Evolutionary conservation across 306 rosid species (phyloP).

Genomic region (Cucumis melo): DNA sequence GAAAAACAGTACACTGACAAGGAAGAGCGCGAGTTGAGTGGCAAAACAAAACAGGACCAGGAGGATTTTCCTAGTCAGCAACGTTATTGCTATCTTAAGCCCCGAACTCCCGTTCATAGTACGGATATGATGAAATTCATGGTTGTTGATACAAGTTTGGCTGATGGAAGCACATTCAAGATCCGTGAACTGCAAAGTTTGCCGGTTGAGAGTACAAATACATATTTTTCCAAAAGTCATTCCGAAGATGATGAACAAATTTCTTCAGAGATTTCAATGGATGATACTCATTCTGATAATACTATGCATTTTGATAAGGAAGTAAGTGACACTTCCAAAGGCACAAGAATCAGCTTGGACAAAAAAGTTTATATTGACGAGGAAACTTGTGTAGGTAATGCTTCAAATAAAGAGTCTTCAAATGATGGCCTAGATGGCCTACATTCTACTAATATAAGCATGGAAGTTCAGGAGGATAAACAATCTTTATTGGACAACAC

Average conservation of each 20-base stretch:
- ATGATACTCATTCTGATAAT: slow-evolving; percentile 29
- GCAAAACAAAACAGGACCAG: slow-evolving; percentile 1
- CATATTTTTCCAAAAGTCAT: slow-evolving; percentile 22
- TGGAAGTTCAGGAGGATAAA: neutral
- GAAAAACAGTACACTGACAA: slow-evolving; percentile 34
- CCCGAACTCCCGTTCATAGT: slow-evolving; percentile 39
- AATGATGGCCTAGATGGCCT: slow-evolving; percentile 14
- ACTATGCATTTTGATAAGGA: slow-evolving; percentile 22
- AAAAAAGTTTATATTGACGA: slow-evolving; percentile 14
- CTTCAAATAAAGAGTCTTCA: slow-evolving; percentile 18
- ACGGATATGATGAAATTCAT: slow-evolving; percentile 50
- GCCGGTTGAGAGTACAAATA: slow-evolving; percentile 31
- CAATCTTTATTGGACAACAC: neutral
- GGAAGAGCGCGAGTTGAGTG: slow-evolving; percentile 16
- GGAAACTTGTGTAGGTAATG: slow-evolving; percentile 17
- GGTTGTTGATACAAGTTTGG: slow-evolving; percentile 77
- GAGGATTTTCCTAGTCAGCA: slow-evolving; percentile 37
- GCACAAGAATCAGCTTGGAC: slow-evolving; percentile 9
- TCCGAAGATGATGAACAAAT: slow-evolving; percentile 18
- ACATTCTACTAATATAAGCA: slow-evolving; percentile 5
- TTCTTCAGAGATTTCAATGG: slow-evolving; percentile 7
- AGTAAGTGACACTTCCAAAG: slow-evolving; percentile 17
- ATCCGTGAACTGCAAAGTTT: slow-evolving; percentile 62
- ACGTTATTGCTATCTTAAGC: slow-evolving; percentile 77
- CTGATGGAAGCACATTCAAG: slow-evolving; percentile 22